phyloP scores from a whole-genome alignment of 208 protist genomes.

The Acanthamoeba castellanii region DNA sequence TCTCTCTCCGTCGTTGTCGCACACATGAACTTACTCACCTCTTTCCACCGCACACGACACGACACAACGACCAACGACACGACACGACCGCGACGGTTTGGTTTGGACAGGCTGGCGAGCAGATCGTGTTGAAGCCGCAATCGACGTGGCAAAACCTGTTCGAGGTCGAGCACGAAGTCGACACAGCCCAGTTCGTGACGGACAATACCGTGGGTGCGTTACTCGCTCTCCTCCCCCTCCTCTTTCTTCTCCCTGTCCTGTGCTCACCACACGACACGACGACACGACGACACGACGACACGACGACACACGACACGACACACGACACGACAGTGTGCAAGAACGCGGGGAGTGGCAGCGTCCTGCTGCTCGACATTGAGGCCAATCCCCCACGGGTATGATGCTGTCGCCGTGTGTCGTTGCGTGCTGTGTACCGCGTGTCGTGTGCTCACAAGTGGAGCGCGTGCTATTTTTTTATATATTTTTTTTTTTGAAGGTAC shows the following conservation, averaged over 20 bases:
- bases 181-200: constrained; percentile 15
- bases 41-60: neutral
- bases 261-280: neutral
- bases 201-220: neutral
- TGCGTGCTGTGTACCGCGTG: no score
- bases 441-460: no score
- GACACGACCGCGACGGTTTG: no score
- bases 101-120: neutral
- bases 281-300: no score
- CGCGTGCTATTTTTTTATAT: no score
- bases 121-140: neutral
- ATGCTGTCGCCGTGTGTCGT: no score
- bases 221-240: neutral
- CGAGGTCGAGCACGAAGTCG: neutral
- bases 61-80: no score
- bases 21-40: no score
- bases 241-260: neutral
- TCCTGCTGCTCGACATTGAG: neutral
- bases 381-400: neutral
- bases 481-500: neutral
- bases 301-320: no score
- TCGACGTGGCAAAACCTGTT: neutral
- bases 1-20: no score
- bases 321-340: neutral
- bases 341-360: neutral